phyloP scores from a whole-genome alignment of 441 rosid species.

The Gossypium davidsonii region DNA sequence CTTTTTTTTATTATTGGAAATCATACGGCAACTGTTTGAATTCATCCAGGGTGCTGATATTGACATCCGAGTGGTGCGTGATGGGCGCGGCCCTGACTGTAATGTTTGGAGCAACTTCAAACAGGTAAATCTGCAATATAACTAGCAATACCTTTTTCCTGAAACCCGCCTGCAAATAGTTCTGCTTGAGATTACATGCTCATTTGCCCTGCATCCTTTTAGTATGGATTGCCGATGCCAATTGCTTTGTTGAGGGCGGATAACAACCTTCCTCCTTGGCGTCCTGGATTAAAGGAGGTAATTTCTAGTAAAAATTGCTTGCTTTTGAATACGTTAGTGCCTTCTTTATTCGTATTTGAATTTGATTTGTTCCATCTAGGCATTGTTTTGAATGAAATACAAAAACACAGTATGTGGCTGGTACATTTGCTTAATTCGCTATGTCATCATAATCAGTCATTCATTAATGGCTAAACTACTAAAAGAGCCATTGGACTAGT shows the following conservation, averaged over 20 bases:
- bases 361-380: neutral
- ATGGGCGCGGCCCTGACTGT: conserved; percentile 90
- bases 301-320: conserved; percentile 3
- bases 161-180: neutral
- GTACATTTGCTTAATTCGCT: neutral
- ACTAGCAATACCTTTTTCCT: neutral
- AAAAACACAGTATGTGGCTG: neutral
- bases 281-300: conserved; percentile 83
- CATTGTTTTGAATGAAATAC: neutral
- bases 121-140: conserved; percentile 49
- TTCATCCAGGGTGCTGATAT: conserved; percentile 86
- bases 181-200: conserved; percentile 14
- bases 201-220: conserved; percentile 25
- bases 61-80: conserved; percentile 90
- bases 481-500: no score
- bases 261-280: conserved; percentile 98
- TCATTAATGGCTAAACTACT: neutral
- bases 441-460: neutral
- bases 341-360: neutral
- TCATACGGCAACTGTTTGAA: neutral
- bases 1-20: neutral
- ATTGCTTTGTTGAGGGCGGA: conserved; percentile 83
- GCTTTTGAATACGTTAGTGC: neutral
- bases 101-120: conserved; percentile 98
- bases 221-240: conserved; percentile 85